Evolutionary conservation across 805 yeast species (phyloP).

Genomic region (Wickerhamiella bombiphila): DNA sequence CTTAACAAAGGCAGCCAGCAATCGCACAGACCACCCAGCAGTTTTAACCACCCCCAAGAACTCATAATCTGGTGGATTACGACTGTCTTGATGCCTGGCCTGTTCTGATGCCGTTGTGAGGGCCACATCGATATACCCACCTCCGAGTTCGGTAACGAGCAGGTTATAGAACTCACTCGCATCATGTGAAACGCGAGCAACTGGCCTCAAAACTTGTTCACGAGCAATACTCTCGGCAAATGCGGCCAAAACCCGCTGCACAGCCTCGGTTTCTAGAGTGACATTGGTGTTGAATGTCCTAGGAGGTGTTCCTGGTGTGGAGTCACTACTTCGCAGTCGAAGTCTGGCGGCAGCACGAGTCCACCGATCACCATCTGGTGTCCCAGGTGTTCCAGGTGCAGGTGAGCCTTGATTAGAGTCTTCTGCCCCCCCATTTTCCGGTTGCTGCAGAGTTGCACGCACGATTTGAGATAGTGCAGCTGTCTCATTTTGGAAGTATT

Average conservation of each 20-base stretch:
- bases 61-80: slow-evolving; percentile 26
- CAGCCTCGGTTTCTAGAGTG: background rate
- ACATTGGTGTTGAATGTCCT: background rate
- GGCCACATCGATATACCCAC: slow-evolving; percentile 57
- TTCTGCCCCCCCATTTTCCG: background rate
- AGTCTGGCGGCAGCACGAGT: slow-evolving; percentile 1
- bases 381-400: background rate
- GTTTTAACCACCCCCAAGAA: slow-evolving; percentile 37
- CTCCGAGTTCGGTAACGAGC: slow-evolving; percentile 54
- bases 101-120: slow-evolving; percentile 43
- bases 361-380: slow-evolving; percentile 1
- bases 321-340: background rate
- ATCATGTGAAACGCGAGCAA: slow-evolving; percentile 37
- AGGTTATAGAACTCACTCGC: slow-evolving; percentile 55
- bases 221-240: slow-evolving; percentile 65
- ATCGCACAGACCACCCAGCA: slow-evolving; percentile 44
- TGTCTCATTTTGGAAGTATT: slow-evolving; percentile 39
- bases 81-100: slow-evolving; percentile 23
- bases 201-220: slow-evolving; percentile 41
- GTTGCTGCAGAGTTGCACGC: background rate
- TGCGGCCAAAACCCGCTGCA: slow-evolving; percentile 52
- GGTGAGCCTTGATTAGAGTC: background rate
- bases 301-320: background rate
- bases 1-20: slow-evolving; percentile 59
- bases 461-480: background rate